Conservation (phyloP, 129 eudicot genomes). For the Flaveria bidentis region DNA sequence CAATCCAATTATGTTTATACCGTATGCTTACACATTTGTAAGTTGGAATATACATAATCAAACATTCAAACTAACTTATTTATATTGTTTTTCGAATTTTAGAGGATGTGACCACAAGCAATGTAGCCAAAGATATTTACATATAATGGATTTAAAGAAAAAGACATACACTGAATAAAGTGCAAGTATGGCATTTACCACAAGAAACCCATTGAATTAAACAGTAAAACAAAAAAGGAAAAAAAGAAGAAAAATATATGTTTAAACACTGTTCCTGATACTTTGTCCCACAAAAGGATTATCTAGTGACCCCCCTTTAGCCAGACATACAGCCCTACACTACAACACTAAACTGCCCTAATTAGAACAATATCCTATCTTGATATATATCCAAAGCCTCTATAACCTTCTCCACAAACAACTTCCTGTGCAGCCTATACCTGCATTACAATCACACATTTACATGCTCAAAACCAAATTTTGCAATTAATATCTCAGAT, state of each 20-base stretch:
- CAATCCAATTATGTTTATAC: too few relatives aligned
- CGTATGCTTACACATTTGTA: too few relatives aligned
- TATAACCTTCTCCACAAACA: constrained; percentile 76
- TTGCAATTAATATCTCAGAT: not conserved
- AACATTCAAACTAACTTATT: too few relatives aligned
- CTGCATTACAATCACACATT: constrained; percentile 48
- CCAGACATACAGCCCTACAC: constrained; percentile 4
- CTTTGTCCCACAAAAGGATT: constrained; percentile 11
- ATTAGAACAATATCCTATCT: constrained; percentile 72
- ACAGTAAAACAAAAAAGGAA: not conserved
- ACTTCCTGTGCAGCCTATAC: constrained; percentile 84
- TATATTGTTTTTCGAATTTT: too few relatives aligned
- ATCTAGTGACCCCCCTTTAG: constrained; percentile 21
- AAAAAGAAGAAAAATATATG: constrained; percentile 12
- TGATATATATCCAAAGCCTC: constrained; percentile 82
- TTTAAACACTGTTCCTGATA: constrained; percentile 26
- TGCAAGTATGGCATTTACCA: constrained; percentile 27
- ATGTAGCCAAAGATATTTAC: too few relatives aligned
- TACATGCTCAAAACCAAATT: not conserved
- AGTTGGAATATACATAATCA: too few relatives aligned
- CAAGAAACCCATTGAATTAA: constrained; percentile 18
- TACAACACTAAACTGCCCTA: constrained; percentile 22
- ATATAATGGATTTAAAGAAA: not conserved
- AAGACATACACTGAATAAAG: constrained; percentile 1
- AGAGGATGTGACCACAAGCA: too few relatives aligned